Conservation (phyloP, 192 early-diverging fungal genomes). For the Umbelopsis ramanniana region DNA sequence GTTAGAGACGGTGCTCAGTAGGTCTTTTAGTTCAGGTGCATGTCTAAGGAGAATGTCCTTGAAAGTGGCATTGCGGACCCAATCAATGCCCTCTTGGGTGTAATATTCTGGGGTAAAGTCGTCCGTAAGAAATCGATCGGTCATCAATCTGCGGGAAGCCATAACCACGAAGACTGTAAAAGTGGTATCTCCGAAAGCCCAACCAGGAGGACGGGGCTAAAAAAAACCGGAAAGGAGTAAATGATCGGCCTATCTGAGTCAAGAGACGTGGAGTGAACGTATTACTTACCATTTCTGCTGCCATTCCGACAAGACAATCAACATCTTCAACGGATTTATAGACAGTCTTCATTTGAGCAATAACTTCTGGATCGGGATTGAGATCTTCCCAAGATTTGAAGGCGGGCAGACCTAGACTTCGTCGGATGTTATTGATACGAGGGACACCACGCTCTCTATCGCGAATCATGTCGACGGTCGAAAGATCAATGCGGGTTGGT, state of each 20-base stretch:
- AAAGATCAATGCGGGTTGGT: neutral
- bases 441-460: conserved; percentile 14
- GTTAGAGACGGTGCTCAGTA: neutral
- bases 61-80: neutral
- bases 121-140: conserved; percentile 8
- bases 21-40: neutral
- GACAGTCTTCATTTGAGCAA: neutral
- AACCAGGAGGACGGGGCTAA: conserved; percentile 7
- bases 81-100: conserved; percentile 16
- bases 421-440: neutral
- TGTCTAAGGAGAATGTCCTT: conserved; percentile 1
- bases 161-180: conserved; percentile 6
- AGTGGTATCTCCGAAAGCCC: conserved; percentile 19
- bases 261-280: neutral
- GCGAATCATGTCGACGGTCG: conserved; percentile 1
- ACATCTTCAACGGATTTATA: conserved; percentile 5
- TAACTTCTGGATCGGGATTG: neutral
- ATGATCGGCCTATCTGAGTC: neutral
- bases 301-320: conserved; percentile 2
- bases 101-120: conserved; percentile 16
- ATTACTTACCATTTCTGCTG: conserved; percentile 10
- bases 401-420: neutral
- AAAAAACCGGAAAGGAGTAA: neutral
- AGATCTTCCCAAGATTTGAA: neutral
- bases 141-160: neutral